Conservation (phyloP, 768 basidiomycete species). For the Mycena indigotica region DNA sequence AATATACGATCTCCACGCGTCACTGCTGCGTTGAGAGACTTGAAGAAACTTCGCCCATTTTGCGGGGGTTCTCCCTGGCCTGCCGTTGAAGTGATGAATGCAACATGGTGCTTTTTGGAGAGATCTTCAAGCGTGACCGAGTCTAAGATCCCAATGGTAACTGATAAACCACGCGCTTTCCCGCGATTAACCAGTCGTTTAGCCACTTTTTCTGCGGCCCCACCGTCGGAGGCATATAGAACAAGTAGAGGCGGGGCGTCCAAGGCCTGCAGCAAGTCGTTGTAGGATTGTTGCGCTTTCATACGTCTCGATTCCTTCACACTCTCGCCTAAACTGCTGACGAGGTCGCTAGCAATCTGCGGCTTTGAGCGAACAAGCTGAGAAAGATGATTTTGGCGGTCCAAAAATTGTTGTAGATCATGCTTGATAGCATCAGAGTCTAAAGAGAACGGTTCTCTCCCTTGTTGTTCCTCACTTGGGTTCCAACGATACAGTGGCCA, state of each 20-base stretch:
- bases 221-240: slow-evolving; percentile 94
- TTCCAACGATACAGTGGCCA: slow-evolving; percentile 99
- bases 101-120: slow-evolving; percentile 73
- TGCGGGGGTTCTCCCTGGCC: slow-evolving; percentile 98
- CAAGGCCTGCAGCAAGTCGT: slow-evolving; percentile 77
- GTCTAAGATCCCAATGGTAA: slow-evolving; percentile 77
- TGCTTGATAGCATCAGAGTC: slow-evolving; percentile 95
- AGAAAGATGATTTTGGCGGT: slow-evolving; percentile 94
- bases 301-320: slow-evolving; percentile 82
- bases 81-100: slow-evolving; percentile 88
- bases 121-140: slow-evolving; percentile 77
- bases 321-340: slow-evolving; percentile 80
- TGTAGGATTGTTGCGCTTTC: slow-evolving; percentile 82
- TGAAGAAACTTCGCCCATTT: slow-evolving; percentile 90
- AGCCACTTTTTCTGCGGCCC: slow-evolving; percentile 93
- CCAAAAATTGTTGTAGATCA: slow-evolving; percentile 90
- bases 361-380: slow-evolving; percentile 86
- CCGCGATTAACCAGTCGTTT: slow-evolving; percentile 84
- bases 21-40: slow-evolving; percentile 72
- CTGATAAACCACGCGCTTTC: slow-evolving; percentile 80
- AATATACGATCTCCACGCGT: slow-evolving; percentile 61
- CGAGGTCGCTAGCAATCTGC: slow-evolving; percentile 77
- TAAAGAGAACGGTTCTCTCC: slow-evolving; percentile 85
- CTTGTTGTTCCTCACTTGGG: slow-evolving; percentile 74
- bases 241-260: slow-evolving; percentile 88